These are phyloP conservation scores for Daedaleopsis sinensis DNA, from an alignment of 768 basidiomycete genomes.

Conservation along the genomic window DNA sequence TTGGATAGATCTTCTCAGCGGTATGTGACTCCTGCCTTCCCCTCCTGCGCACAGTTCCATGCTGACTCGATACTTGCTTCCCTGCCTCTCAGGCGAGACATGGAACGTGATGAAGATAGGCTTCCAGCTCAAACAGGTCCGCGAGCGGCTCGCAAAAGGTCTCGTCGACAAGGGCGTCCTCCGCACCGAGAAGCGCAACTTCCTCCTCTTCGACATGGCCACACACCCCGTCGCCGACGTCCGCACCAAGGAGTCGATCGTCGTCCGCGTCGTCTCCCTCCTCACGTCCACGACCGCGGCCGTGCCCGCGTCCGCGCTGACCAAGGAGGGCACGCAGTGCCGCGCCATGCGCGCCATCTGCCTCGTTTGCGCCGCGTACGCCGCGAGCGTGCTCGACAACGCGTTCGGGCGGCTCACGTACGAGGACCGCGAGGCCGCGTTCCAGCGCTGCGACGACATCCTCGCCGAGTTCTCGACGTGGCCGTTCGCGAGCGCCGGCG, in stretches of 20 bases:
- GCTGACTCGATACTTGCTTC: not conserved
- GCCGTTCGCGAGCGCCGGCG: slow-evolving; percentile 69
- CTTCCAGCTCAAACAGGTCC: slow-evolving; percentile 97
- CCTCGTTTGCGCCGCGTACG: slow-evolving; percentile 89
- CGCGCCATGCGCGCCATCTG: slow-evolving; percentile 80
- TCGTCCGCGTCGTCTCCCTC: slow-evolving; percentile 73
- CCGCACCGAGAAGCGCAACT: slow-evolving; percentile 99
- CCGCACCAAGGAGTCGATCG: slow-evolving; percentile 84
- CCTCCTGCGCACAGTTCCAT: no score
- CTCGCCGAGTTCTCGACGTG: slow-evolving; percentile 88
- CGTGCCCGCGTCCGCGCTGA: slow-evolving; percentile 74
- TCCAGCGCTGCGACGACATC: slow-evolving; percentile 92
- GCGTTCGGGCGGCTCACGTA: slow-evolving; percentile 87
- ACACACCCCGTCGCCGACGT: slow-evolving; percentile 97
- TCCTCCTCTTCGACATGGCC: slow-evolving; percentile 99
- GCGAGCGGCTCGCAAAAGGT: slow-evolving; percentile 95
- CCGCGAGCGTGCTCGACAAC: slow-evolving; percentile 94
- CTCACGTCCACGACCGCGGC: slow-evolving; percentile 84
- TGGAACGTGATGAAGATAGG: slow-evolving; percentile 99
- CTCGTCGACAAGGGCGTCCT: slow-evolving; percentile 98
- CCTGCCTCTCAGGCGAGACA: slow-evolving; percentile 77
- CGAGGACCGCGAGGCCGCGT: slow-evolving; percentile 92
- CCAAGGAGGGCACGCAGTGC: slow-evolving; percentile 79
- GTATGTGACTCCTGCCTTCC: slow-evolving; percentile 48
- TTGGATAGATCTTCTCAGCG: slow-evolving; percentile 95